Evolutionary conservation across 108 stramenopile species (phyloP), one percentile per base, ranked within the genome.

Genomic region (Cyclostephanos tholiformis): DNA sequence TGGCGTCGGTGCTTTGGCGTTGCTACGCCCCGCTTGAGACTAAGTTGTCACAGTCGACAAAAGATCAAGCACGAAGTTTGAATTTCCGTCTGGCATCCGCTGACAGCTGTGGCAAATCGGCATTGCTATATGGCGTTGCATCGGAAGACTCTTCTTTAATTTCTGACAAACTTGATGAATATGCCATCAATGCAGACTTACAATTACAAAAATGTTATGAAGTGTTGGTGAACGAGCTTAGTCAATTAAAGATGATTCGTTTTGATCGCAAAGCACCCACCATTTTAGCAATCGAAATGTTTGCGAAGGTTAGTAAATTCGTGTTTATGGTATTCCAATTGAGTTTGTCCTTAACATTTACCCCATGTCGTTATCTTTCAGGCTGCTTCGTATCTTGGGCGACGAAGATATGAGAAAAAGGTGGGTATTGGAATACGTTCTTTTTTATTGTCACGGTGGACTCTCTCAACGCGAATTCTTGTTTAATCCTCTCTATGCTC

Each of bases 21-120:
- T 80, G 79, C 26, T 50, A 69, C 19, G 79, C 79, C 19, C 72
- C 72, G 23, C 67, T 80, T 52, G 79, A 74, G 25, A n/a, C 51
- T 0, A 73, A 26, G 39, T 29, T 74, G 56, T 63, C 72, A 48
- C 39, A 48, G 25, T 29, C 39, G 35, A 43, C 63, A 25, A 59
- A 67, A 27, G 78, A 74, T 2, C 17, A 46, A 26, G 36, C 72
- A 6, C 60, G 60, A 41, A 56, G 63, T 38, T 63, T 74, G 43
- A 64, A 58, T 43, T 63, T 65, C 19, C 67, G 68, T 27, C 57
- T 80, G 20, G 69, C 72, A 10, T 67, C 72, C 30, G 68, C 72
- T 14, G 79, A 80, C 63, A 65, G 63, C 41, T 62, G 64, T 52
- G 51, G 48, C 0, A 80, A 80, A 60, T 53, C 79, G 36, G 79